Evolutionary conservation across 2,329 filamentous ascomycete species (phyloP), one percentile per base, ranked within the genome.

Genomic region (Neofusicoccum cordaticola): DNA sequence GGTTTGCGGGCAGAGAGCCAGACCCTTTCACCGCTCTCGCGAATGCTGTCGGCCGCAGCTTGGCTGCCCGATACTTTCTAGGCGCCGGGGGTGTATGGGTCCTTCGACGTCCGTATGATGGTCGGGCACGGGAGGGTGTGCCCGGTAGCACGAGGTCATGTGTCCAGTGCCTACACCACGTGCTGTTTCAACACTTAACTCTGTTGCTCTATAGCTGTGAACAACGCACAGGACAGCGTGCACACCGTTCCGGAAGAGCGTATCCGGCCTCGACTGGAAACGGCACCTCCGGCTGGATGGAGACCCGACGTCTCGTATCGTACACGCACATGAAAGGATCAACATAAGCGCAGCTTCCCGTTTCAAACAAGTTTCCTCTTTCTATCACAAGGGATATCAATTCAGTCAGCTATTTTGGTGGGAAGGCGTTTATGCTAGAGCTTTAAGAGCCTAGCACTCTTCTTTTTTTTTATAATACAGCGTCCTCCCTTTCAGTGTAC

Each of bases 401-500:
- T 37, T 37, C 13, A 60, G 5, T 47, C 34, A 47, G 27, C 42
- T 60, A 47, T 47, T 37, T 56, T 31, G 13, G 11, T 22, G 7
- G 56, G 42, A 47, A 45, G 34, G 56, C 42, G 17, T 48, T 60
- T 60, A 34, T 45, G 56, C 39, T n/a, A 12, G 17, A 17, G 56
- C 41, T n/a, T 19, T 22, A 60, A 5, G 42, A 52, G 56, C 42
- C 34, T 42, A 22, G 56, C 56, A 37, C 41, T 47, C 27, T 60
- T 42, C 37, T 58, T 22, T 22, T 3, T 60, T 37, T 44, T 47
- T 62, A 62, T 62, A 62, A 51, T 62, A 62, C 58, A 62, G 47
- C 19, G 45, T 62, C 58, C 58, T 42, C 58, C 58, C 19, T 51
- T 17, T 5, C 34, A 22, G 35, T 51, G 7, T 62, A 42, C 42